Conservation (phyloP, 2,329 filamentous ascomycete genomes). For the Fusarium heterosporum region DNA sequence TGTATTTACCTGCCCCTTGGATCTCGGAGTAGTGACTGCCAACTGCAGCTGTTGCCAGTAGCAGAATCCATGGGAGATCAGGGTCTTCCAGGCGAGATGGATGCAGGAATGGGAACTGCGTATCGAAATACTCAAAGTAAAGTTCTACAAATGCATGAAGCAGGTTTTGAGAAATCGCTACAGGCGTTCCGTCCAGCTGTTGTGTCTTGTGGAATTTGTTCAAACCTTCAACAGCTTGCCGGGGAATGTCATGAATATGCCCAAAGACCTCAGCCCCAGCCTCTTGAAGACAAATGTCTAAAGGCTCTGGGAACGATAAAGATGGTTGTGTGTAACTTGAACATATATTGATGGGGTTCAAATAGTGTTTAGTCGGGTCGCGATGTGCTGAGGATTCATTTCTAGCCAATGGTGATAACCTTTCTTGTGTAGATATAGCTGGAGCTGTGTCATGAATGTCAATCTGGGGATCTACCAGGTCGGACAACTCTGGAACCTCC, state of each 20-base stretch:
- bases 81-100: rapidly evolving
- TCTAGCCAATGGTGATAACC: too few species aligned
- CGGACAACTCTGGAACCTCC: not conserved
- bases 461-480: not conserved
- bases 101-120: not conserved
- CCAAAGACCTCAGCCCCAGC: conserved; percentile 1
- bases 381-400: too few species aligned
- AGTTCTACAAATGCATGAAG: not conserved
- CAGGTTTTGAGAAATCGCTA: rapidly evolving
- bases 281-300: not conserved
- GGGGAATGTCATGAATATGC: not conserved
- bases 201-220: not conserved
- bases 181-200: rapidly evolving
- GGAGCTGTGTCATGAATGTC: not conserved
- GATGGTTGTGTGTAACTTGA: not conserved
- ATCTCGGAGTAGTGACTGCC: not conserved
- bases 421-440: rapidly evolving
- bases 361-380: too few species aligned
- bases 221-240: not conserved
- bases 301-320: not conserved
- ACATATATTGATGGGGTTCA: rapidly evolving
- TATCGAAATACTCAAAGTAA: conserved; percentile 1
- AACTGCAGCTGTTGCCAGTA: rapidly evolving
- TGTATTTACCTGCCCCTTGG: not conserved
- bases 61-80: rapidly evolving